These are phyloP conservation scores for Candida chauliodis DNA, from an alignment of 805 yeast genomes.

Conservation along the genomic window DNA sequence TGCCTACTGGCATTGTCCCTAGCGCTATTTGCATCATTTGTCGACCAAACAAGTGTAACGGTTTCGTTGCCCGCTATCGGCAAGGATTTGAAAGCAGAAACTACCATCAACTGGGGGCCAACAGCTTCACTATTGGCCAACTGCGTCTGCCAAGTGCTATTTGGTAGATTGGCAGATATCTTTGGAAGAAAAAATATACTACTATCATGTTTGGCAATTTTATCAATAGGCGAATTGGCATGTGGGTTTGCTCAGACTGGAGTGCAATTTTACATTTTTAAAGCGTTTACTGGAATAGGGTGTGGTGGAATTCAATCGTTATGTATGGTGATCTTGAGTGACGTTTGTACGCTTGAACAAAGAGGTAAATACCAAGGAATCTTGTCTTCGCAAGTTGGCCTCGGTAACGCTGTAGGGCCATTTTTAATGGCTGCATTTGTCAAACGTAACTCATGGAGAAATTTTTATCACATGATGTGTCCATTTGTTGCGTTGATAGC, in stretches of 20 bases:
- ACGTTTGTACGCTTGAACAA: constrained; percentile 49
- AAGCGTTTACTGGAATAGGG: constrained; percentile 57
- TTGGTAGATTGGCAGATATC: constrained; percentile 54
- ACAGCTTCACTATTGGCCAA: constrained; percentile 50
- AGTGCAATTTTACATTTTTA: constrained; percentile 46
- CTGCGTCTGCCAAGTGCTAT: constrained; percentile 48
- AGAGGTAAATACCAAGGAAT: constrained; percentile 59
- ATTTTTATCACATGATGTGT: constrained; percentile 47
- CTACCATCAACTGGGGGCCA: constrained; percentile 58
- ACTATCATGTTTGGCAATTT: constrained; percentile 33
- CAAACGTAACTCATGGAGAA: constrained; percentile 46
- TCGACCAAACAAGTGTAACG: constrained; percentile 49
- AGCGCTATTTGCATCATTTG: constrained; percentile 40
- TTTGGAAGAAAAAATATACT: constrained; percentile 49
- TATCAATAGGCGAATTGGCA: constrained; percentile 44
- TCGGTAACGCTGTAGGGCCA: constrained; percentile 56
- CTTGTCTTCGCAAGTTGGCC: constrained; percentile 47
- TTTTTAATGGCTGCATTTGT: constrained; percentile 51
- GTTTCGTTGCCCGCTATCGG: constrained; percentile 50
- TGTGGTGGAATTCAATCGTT: constrained; percentile 51
- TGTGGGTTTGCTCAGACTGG: constrained; percentile 51
- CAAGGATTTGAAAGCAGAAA: constrained; percentile 41
- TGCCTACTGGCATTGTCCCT: constrained; percentile 36
- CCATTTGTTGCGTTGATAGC: constrained; percentile 37
- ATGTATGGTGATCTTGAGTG: constrained; percentile 52